phyloP scores from a whole-genome alignment of 208 protist genomes.

The Trypanosoma avium region DNA sequence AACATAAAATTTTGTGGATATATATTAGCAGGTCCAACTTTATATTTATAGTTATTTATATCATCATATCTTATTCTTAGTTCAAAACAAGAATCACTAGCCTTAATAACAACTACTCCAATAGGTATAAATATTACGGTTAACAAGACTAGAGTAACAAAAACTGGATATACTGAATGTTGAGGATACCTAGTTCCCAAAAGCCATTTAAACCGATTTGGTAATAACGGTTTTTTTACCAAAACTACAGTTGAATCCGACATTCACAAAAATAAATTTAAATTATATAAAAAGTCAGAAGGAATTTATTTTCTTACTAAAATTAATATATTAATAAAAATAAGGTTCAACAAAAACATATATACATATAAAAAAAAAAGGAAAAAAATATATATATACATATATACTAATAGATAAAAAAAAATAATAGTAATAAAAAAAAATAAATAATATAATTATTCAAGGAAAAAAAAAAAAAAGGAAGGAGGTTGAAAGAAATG shows the following conservation, averaged over 20 bases:
- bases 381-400: neutral
- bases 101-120: constrained; percentile 23
- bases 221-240: neutral
- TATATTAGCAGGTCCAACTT: neutral
- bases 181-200: constrained; percentile 10
- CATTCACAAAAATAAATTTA: neutral
- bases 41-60: constrained; percentile 24
- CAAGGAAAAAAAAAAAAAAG: neutral
- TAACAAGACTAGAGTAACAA: constrained; percentile 12
- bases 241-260: neutral
- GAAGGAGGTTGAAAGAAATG: neutral
- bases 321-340: neutral
- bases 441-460: neutral
- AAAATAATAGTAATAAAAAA: neutral
- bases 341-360: neutral
- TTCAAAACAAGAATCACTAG: constrained; percentile 23
- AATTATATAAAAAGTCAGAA: neutral
- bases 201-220: neutral
- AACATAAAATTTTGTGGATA: constrained; percentile 20
- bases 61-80: constrained; percentile 22
- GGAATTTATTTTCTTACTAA: neutral
- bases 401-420: neutral
- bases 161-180: constrained; percentile 14
- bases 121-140: constrained; percentile 22
- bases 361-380: neutral